Evolutionary conservation across 2,329 filamentous ascomycete species (phyloP), one percentile per base, ranked within the genome.

Genomic region (Colletotrichum musae): DNA sequence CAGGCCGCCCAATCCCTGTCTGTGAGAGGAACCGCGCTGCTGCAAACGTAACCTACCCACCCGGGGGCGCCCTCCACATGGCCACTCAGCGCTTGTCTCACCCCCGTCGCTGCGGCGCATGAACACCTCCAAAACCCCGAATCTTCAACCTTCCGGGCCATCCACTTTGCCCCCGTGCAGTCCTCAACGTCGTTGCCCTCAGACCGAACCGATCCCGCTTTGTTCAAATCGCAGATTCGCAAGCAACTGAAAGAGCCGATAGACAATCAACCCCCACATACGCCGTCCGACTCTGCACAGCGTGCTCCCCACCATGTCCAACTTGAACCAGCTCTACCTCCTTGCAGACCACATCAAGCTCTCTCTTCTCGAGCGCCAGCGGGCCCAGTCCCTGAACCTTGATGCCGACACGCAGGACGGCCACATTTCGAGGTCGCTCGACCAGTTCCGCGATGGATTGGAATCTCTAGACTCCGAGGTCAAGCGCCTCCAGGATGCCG

Each of bases 281-380:
- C 48, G 45, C 26, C 50, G 3, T 18, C 24, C 28, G 24, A 12
- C 18, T 51, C 47, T 9, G 15, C 28, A 50, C 39, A 36, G 13
- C n/a, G 21, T 39, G 26, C 32, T n/a, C 3, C 48, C 65, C 72
- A 77, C 70, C 76, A 88, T 88, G 87, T 83, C 86, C 71, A 91
- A 87, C 74, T 82, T 88, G 47, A 91, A 90, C 77, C 95, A 98
- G 81, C 91, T 98, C 74, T 94, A 95, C 79, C 92, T 98, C 62
- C 90, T 98, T 67, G 94, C 95, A 76, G 96, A 99, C 83, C 95
- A 98, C 82, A 93, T 98, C 86, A 98, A 98, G 83, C 89, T 98
- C 71, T 97, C 95, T 15, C 88, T 99, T 16, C 90, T 98, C 28
- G 96, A 98, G 84, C 91, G 95, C 68, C 92, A 97, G 82, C 91